Evolutionary conservation across 257 asterid species (phyloP), one percentile per base, ranked within the genome.

Genomic region (Salvia splendens): DNA sequence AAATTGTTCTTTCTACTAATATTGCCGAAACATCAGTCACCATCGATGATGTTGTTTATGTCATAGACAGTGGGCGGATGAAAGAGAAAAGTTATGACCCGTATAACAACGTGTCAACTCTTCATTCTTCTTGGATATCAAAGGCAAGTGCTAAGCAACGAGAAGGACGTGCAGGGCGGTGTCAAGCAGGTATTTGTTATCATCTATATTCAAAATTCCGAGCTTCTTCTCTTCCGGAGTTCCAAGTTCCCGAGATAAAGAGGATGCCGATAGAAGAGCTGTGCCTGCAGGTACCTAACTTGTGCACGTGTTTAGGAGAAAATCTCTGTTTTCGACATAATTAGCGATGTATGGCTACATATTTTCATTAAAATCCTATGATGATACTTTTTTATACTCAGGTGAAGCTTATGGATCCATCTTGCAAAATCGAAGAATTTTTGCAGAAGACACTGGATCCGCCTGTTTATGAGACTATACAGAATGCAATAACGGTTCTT

Each of bases 131-230:
- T 66, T 93, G 99, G 99, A 64, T 90, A 77, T 93, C 99, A 7
- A 93, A 87, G 84, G 99, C 99, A 47, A 93, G 89, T 73, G 95
- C 91, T 4, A 93, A 81, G 81, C 99, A 93, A 70, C 78, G 99
- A 64, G 92, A 89, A 80, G 99, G 99, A 6, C 97, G 99, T 32
- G 95, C 99, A 3, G 99, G 99, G 63, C 79, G 99, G 55, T 93
- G 99, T 82, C 99, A 84, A 58, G 84, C 97, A 5, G 99, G 99
- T 46, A 75, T 84, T 28, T 93, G 99, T 70, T 93, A 93, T 82
- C 99, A 82, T 81, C 96, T 93, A 72, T 93, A 74, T 82, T 88
- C 99, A 3, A 88, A 85, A 70, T 65, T 73, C 20, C 84, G 95
- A 60, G 88, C 88, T 61, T 85, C 86, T 71, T 82, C 97, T 12